Conservation (phyloP, 176 grass and related monocot species). For the Triticum monococcum region DNA sequence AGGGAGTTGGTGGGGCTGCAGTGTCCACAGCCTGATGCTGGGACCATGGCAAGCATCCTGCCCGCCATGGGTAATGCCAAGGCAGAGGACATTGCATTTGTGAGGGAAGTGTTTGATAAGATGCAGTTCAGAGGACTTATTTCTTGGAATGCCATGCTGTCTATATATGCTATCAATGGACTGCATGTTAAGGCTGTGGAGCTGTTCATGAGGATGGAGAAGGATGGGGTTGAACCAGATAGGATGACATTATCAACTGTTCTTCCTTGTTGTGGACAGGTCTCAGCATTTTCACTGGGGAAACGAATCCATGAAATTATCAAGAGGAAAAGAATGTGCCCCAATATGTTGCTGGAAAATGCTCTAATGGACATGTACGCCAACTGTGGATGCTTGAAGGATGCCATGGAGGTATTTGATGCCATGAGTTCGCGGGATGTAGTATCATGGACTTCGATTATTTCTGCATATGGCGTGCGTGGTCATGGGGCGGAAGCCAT, state of each 20-base stretch:
- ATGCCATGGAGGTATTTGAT: conserved; percentile 71
- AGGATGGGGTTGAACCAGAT: conserved; percentile 58
- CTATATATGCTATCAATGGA: conserved; percentile 63
- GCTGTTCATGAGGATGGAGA: conserved; percentile 64
- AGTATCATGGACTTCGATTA: conserved; percentile 74
- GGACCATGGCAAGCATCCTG: conserved; percentile 72
- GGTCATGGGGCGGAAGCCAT: conserved; percentile 58
- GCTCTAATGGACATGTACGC: conserved; percentile 78
- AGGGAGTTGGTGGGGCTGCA: conserved; percentile 42
- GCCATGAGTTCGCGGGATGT: conserved; percentile 50
- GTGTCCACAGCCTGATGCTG: conserved; percentile 48
- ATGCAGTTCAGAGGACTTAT: conserved; percentile 54
- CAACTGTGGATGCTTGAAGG: conserved; percentile 69
- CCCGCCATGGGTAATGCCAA: conserved; percentile 46
- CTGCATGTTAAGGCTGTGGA: conserved; percentile 59
- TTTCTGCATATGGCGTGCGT: conserved; percentile 75
- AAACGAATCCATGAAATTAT: conserved; percentile 59
- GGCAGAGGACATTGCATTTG: conserved; percentile 25
- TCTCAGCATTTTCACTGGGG: conserved; percentile 61
- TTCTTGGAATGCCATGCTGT: conserved; percentile 83
- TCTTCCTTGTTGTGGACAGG: conserved; percentile 70
- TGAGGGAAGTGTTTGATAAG: conserved; percentile 48
- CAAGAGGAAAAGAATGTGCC: conserved; percentile 50
- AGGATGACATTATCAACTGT: conserved; percentile 50
- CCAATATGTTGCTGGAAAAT: conserved; percentile 81